Base-by-base conservation (phyloP, 768 basidiomycete species). In the Xerocomellus amylosporus region DNA sequence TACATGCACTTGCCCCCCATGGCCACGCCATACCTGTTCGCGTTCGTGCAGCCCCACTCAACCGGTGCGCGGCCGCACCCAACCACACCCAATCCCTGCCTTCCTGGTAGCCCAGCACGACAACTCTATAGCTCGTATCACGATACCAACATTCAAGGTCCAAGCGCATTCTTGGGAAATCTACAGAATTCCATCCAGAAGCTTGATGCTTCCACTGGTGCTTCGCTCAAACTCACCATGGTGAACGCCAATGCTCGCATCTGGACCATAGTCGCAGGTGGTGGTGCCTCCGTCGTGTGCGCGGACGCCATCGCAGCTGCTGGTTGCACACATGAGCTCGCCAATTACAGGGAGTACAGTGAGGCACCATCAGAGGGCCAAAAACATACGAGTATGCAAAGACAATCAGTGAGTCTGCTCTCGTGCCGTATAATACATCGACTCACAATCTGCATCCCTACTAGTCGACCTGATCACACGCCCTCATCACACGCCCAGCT, bases 211-310 rank as follows among this genome's bases (percentile, higher is more conserved):
- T 94, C 92, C 20, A 99, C 97, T 40, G 96, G 97, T 77, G 94
- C 97, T 64, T 97, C 94, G 9, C 87, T 99, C 71, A 99, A 99
- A 73, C 83, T 99, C 42, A 99, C 97, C 39, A 95, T 99, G 49
- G 79, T 99, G 64, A 98, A 98, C 73, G 74, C 90, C 50, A 88
- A 91, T 69, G 97, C 96, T 56, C 89, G 95, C 58, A 85, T 99
- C 60, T 99, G 97, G 97, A 98, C 97, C 63, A 98, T 98, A 96
- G 97, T 99, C 52, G 96, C 97, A 51, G 97, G 96, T 77, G 97
- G 97, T 68, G 93, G 93, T 78, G 83, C 84, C 20, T 83, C 80
- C 8, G 83, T 85, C 58, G 82, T 85, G 39, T 86, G 85, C 66
- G 79, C 78, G 8, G 88, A 90, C 59, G 88, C 88, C 60, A 90